Conservation (phyloP, 306 rosid genomes). For the Vachellia collinsii region DNA sequence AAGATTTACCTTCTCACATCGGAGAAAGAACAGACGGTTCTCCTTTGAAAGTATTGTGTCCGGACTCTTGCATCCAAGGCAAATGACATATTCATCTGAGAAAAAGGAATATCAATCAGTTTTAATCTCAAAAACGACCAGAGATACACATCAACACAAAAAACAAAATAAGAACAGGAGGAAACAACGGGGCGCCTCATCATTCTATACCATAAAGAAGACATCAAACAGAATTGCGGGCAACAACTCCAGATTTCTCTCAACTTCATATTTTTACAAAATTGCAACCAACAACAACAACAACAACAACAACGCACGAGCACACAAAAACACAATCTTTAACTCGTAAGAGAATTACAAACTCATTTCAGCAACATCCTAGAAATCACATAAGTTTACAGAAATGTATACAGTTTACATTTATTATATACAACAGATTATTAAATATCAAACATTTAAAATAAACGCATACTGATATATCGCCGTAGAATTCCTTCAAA, state of each 20-base stretch:
- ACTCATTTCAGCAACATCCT: background rate
- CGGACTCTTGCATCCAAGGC: slow-evolving; percentile 92
- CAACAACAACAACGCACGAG: background rate
- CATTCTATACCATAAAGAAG: background rate
- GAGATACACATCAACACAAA: background rate
- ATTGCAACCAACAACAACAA: background rate
- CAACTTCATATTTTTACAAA: background rate
- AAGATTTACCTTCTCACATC: slow-evolving; percentile 83
- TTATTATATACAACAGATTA: background rate
- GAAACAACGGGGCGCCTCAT: background rate
- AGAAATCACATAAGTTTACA: background rate
- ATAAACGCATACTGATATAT: slow-evolving; percentile 85
- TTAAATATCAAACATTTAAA: background rate
- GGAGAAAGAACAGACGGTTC: slow-evolving; percentile 91
- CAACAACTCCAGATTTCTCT: background rate
- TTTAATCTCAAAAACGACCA: background rate
- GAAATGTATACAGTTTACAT: background rate
- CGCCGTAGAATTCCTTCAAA: slow-evolving; percentile 94
- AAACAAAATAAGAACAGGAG: background rate
- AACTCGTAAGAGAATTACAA: background rate
- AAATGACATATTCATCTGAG: slow-evolving; percentile 85
- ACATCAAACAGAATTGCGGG: background rate
- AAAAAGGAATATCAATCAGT: slow-evolving; percentile 16
- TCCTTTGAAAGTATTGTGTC: slow-evolving; percentile 88
- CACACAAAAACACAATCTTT: background rate